A percentile compares a stretch with the other conserved stretches of the same genome.
Conservation (phyloP, 1,139 yeast genomes). For the Zygosaccharomyces pseudobailii region DNA sequence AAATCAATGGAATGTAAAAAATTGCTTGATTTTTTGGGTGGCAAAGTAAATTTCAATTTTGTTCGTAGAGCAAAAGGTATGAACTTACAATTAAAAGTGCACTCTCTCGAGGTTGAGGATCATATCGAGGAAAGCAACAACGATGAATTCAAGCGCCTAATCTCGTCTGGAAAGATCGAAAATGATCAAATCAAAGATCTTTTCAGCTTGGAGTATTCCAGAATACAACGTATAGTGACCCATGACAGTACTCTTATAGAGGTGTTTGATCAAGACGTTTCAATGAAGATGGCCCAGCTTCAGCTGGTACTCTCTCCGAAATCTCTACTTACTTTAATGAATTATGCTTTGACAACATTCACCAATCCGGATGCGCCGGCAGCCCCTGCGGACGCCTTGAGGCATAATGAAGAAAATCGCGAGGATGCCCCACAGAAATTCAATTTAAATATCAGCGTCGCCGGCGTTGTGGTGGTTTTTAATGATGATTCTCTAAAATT, state of each 20-base stretch:
- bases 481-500: slow-evolving; percentile 81
- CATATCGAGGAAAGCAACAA: slow-evolving; percentile 62
- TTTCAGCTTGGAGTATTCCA: slow-evolving; percentile 56
- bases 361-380: slow-evolving; percentile 73
- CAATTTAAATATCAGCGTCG: slow-evolving; percentile 62
- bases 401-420: slow-evolving; percentile 55
- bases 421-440: slow-evolving; percentile 67
- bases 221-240: slow-evolving; percentile 59
- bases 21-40: slow-evolving; percentile 69
- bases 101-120: slow-evolving; percentile 68
- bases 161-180: slow-evolving; percentile 56
- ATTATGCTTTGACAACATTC: slow-evolving; percentile 80
- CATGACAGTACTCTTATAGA: slow-evolving; percentile 53
- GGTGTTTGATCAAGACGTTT: slow-evolving; percentile 72
- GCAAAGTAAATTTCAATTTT: slow-evolving; percentile 56
- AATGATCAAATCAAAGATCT: slow-evolving; percentile 42
- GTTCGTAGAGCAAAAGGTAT: slow-evolving; percentile 56
- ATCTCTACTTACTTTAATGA: slow-evolving; percentile 71
- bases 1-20: slow-evolving; percentile 59
- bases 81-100: slow-evolving; percentile 60
- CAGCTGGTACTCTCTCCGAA: slow-evolving; percentile 72
- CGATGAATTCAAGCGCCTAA: slow-evolving; percentile 60
- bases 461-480: slow-evolving; percentile 67
- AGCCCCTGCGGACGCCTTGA: slow-evolving; percentile 61
- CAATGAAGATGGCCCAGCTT: slow-evolving; percentile 75